These are phyloP conservation scores for Yarrowia divulgata DNA, from an alignment of 805 yeast genomes.

Conservation along the genomic window DNA sequence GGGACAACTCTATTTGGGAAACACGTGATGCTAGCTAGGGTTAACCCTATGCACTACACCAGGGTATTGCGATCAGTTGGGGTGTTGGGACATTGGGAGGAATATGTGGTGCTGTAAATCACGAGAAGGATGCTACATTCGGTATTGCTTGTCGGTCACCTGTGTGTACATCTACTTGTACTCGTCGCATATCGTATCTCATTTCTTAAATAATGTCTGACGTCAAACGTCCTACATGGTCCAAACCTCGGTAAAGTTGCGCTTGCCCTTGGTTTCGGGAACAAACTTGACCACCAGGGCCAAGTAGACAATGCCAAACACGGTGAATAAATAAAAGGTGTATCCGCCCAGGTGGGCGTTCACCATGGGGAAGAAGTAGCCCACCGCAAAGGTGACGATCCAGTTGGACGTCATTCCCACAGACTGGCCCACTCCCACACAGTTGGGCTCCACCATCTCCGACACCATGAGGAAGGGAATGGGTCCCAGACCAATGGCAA, in stretches of 20 bases:
- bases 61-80: neutral
- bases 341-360: constrained; percentile 74
- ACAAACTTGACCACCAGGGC: constrained; percentile 57
- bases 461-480: constrained; percentile 89
- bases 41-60: constrained; percentile 36
- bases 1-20: constrained; percentile 29
- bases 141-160: no score
- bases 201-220: constrained; percentile 1
- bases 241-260: constrained; percentile 75
- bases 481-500: constrained; percentile 94
- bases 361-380: constrained; percentile 78
- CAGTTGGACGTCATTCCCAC: constrained; percentile 92
- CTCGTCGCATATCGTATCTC: no score
- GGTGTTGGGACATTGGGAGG: no score
- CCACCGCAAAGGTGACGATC: constrained; percentile 81
- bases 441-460: constrained; percentile 83
- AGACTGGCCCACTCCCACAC: constrained; percentile 87
- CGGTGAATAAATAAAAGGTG: constrained; percentile 71
- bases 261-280: constrained; percentile 80
- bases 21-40: constrained; percentile 19
- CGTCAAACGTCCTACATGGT: constrained; percentile 13
- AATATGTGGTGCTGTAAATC: no score
- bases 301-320: constrained; percentile 45
- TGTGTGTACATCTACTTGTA: no score
- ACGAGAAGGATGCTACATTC: no score